Evolutionary conservation across 1,139 yeast genomes (phyloP).

Genomic region (Schizosaccharomyces versatilis): DNA sequence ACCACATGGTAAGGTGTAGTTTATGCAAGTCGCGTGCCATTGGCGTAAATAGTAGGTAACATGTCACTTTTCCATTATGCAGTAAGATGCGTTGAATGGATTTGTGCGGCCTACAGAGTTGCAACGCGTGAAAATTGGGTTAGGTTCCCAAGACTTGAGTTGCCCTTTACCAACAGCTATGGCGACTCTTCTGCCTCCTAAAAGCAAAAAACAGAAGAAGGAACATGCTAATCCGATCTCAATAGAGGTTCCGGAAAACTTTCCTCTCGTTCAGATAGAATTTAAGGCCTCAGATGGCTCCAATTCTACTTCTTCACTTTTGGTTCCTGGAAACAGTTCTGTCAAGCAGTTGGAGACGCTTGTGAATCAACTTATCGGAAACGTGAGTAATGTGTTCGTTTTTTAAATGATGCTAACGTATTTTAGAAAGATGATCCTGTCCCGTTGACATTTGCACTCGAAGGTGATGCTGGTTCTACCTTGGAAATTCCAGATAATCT

Average conservation of each 20-base stretch:
- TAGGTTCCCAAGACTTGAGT: too few species aligned
- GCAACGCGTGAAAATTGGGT: too few species aligned
- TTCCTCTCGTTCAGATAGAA: conserved; percentile 70
- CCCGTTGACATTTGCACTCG: conserved; percentile 64
- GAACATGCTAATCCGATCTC: conserved; percentile 67
- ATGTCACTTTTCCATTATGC: too few species aligned
- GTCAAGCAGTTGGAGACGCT: conserved; percentile 76
- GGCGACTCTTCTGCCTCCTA: conserved; percentile 92
- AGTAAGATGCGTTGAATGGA: too few species aligned
- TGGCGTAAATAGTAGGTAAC: too few species aligned
- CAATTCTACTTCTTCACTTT: conserved; percentile 60
- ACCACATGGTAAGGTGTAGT: too few species aligned
- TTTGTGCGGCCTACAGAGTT: too few species aligned
- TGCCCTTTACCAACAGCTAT: conserved; percentile 20
- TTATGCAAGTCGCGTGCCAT: too few species aligned
- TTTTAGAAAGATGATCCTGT: conserved; percentile 53
- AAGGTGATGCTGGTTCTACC: conserved; percentile 22
- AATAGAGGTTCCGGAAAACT: conserved; percentile 51
- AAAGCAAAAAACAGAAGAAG: conserved; percentile 67
- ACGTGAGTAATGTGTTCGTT: conserved; percentile 4
- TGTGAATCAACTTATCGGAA: conserved; percentile 38
- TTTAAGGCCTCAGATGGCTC: conserved; percentile 63
- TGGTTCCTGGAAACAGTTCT: conserved; percentile 60
- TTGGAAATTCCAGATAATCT: conserved; percentile 60
- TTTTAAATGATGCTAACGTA: not conserved